Percentiles rank a stretch among this genome's conserved stretches.
phyloP scores from a whole-genome alignment of 495 filamentous ascomycete genomes.

The Amphirosellinia nigrospora region DNA sequence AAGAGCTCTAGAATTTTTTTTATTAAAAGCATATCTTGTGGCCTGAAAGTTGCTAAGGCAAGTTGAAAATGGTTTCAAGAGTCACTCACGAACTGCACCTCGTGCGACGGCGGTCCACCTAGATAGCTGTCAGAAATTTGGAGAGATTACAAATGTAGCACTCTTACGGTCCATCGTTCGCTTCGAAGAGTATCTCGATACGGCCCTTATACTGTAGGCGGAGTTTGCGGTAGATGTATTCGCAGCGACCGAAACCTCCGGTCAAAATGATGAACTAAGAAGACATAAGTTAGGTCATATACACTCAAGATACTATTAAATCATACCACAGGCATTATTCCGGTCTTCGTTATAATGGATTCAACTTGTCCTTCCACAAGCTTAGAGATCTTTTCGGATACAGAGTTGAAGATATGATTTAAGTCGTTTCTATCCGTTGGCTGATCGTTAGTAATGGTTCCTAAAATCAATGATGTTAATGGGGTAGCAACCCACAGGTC shows the following conservation, averaged over 20 bases:
- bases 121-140: background rate
- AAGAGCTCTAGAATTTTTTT: no score
- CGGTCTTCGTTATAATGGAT: background rate
- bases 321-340: background rate
- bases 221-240: slow-evolving; percentile 1
- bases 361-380: background rate
- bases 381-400: background rate
- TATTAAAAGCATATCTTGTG: no score
- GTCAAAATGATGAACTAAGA: slow-evolving; percentile 18
- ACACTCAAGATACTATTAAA: background rate
- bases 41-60: no score
- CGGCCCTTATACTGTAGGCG: background rate
- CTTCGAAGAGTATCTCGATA: slow-evolving; percentile 14
- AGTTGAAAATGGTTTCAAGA: no score
- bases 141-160: background rate
- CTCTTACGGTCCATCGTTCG: background rate
- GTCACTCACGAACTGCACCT: no score
- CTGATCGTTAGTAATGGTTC: background rate
- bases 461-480: background rate
- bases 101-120: slow-evolving; percentile 13
- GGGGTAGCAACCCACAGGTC: background rate
- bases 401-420: slow-evolving; percentile 6
- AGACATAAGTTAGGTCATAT: background rate
- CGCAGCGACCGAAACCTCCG: slow-evolving; percentile 16
- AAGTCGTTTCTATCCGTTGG: background rate